Evolutionary conservation across 768 basidiomycete genomes (phyloP).

Genomic region (Amanita pallidorosea): DNA sequence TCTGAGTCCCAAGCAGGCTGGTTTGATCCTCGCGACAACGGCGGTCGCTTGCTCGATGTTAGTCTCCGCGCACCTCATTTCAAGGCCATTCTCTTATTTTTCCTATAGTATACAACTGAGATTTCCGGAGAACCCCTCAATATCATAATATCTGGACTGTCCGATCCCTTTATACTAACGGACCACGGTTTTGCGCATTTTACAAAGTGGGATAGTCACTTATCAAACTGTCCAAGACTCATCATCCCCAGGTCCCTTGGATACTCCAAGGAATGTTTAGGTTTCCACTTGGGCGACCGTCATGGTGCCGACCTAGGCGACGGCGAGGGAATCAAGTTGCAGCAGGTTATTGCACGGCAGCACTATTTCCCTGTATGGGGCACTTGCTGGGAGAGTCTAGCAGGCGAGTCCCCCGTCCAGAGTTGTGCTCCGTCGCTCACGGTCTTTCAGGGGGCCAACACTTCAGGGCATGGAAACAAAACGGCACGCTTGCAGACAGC

Average conservation of each 20-base stretch:
- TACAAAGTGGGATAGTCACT: conserved; percentile 37
- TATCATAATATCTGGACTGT: conserved; percentile 67
- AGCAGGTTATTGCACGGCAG: conserved; percentile 69
- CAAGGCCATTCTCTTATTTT: background rate
- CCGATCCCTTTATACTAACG: conserved; percentile 73
- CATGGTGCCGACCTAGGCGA: conserved; percentile 82
- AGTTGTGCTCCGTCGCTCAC: conserved; percentile 1
- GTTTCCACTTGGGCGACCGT: conserved; percentile 62
- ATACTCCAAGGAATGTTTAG: conserved; percentile 75
- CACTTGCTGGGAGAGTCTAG: conserved; percentile 81
- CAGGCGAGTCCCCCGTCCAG: conserved; percentile 26
- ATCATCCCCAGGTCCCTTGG: conserved; percentile 51
- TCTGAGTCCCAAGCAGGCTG: conserved; percentile 22
- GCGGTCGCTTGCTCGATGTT: conserved; percentile 72
- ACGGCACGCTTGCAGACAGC: conserved; percentile 58
- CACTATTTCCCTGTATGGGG: conserved; percentile 71
- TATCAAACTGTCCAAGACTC: background rate
- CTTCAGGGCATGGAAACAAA: conserved; percentile 85
- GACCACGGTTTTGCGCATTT: conserved; percentile 61
- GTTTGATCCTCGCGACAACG: conserved; percentile 62
- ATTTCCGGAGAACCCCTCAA: conserved; percentile 75
- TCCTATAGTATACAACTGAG: conserved; percentile 48
- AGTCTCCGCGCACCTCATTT: conserved; percentile 12
- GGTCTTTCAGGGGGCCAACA: conserved; percentile 62
- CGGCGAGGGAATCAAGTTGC: conserved; percentile 57